Evolutionary conservation across 352 stramenopile species (phyloP).

Genomic region (Sclerospora graminicola): DNA sequence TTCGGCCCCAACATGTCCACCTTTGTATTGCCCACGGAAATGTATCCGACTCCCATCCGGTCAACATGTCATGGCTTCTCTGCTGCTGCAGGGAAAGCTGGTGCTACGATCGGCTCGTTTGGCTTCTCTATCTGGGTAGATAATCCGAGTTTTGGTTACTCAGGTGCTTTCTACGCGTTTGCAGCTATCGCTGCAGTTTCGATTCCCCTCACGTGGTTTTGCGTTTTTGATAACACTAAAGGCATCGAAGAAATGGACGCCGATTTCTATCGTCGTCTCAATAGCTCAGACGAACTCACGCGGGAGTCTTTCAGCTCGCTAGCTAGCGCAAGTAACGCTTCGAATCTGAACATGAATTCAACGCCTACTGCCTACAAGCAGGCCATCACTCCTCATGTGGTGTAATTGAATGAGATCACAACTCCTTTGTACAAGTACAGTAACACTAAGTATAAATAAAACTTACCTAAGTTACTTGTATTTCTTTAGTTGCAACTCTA

Average conservation of each 20-base stretch:
- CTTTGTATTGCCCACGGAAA: slow-evolving; percentile 86
- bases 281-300: slow-evolving; percentile 28
- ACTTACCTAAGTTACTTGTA: too few relatives aligned
- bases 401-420: too few relatives aligned
- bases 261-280: slow-evolving; percentile 36
- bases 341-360: too few relatives aligned
- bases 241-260: slow-evolving; percentile 45
- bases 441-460: too few relatives aligned
- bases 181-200: slow-evolving; percentile 37
- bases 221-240: slow-evolving; percentile 52
- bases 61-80: slow-evolving; percentile 85
- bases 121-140: slow-evolving; percentile 58
- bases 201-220: slow-evolving; percentile 54
- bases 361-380: too few relatives aligned
- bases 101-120: slow-evolving; percentile 65
- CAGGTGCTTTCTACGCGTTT: slow-evolving; percentile 51
- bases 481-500: too few relatives aligned
- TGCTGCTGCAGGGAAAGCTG: slow-evolving; percentile 77
- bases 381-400: too few relatives aligned
- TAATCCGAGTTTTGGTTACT: slow-evolving; percentile 44
- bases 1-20: slow-evolving; percentile 83
- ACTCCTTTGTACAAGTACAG: too few relatives aligned
- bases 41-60: slow-evolving; percentile 76
- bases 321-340: too few relatives aligned
- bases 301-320: slow-evolving; percentile 23